These are phyloP conservation scores for Albugo laibachii DNA, from an alignment of 352 stramenopile genomes.

Conservation along the genomic window DNA sequence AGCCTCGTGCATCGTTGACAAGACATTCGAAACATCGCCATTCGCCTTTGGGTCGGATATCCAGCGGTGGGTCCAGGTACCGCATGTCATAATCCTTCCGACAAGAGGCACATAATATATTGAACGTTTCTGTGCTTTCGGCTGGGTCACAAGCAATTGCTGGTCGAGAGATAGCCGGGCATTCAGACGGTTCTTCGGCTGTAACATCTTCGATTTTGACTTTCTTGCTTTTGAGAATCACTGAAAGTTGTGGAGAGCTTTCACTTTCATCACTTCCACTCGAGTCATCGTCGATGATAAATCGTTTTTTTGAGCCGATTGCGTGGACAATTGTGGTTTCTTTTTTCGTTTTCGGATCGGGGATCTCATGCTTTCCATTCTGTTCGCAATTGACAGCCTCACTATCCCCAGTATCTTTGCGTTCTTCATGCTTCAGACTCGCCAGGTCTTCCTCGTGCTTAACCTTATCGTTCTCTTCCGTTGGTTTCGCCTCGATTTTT, in stretches of 20 bases:
- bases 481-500: neutral
- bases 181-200: neutral
- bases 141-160: neutral
- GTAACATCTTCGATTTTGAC: neutral
- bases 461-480: slow-evolving; percentile 1
- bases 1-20: slow-evolving; percentile 68
- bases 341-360: slow-evolving; percentile 3
- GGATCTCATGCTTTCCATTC: neutral
- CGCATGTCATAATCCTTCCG: slow-evolving; percentile 69
- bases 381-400: neutral
- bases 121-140: slow-evolving; percentile 23
- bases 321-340: slow-evolving; percentile 6
- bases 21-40: slow-evolving; percentile 79
- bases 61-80: slow-evolving; percentile 60
- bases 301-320: slow-evolving; percentile 25
- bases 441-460: neutral
- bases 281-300: slow-evolving; percentile 41
- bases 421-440: neutral
- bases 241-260: neutral
- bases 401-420: neutral
- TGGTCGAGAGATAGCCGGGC: neutral
- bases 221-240: neutral
- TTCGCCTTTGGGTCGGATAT: slow-evolving; percentile 45
- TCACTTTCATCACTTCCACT: slow-evolving; percentile 15
- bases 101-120: slow-evolving; percentile 62